A percentile compares a stretch with the other conserved stretches of the same genome.
These are phyloP conservation scores for Sordariomycetes sp. DNA, from an alignment of 2,329 filamentous ascomycete genomes.

Conservation along the genomic window DNA sequence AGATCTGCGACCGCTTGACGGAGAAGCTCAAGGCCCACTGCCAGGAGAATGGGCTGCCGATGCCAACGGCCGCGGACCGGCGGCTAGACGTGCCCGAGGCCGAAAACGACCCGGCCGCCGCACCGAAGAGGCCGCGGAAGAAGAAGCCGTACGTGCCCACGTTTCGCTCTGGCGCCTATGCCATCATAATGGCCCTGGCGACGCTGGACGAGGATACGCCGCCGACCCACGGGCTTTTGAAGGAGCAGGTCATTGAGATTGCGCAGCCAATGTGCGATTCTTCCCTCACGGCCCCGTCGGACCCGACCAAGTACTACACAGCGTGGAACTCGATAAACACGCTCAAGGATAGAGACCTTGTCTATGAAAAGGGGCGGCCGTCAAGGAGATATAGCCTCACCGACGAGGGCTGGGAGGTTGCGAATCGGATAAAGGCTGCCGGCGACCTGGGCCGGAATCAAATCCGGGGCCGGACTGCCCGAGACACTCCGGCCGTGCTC, in stretches of 20 bases:
- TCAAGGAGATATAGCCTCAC: conserved; percentile 56
- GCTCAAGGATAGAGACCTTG: conserved; percentile 57
- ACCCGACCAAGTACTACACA: conserved; percentile 59
- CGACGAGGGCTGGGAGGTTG: conserved; percentile 68
- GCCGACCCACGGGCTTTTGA: conserved; percentile 43
- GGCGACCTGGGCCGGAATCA: conserved; percentile 5
- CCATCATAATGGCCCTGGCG: conserved; percentile 53
- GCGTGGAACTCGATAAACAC: conserved; percentile 79
- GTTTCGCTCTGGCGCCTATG: conserved; percentile 63
- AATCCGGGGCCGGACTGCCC: not conserved
- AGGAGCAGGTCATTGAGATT: conserved; percentile 51
- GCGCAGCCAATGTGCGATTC: conserved; percentile 62
- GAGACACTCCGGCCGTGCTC: not conserved
- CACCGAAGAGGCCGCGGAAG: conserved; percentile 45
- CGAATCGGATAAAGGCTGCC: conserved; percentile 39
- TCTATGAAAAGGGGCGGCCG: conserved; percentile 57
- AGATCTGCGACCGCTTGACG: conserved; percentile 56
- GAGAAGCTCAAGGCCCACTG: conserved; percentile 48
- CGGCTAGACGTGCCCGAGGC: conserved; percentile 22
- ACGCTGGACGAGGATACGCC: conserved; percentile 38
- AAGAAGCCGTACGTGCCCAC: conserved; percentile 58
- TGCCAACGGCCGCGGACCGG: conserved; percentile 43
- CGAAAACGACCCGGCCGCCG: conserved; percentile 11
- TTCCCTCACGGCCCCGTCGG: conserved; percentile 55
- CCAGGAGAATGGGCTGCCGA: conserved; percentile 50